Base-by-base conservation (phyloP, 257 asterid genomes). In the Nicotiana paniculata region DNA sequence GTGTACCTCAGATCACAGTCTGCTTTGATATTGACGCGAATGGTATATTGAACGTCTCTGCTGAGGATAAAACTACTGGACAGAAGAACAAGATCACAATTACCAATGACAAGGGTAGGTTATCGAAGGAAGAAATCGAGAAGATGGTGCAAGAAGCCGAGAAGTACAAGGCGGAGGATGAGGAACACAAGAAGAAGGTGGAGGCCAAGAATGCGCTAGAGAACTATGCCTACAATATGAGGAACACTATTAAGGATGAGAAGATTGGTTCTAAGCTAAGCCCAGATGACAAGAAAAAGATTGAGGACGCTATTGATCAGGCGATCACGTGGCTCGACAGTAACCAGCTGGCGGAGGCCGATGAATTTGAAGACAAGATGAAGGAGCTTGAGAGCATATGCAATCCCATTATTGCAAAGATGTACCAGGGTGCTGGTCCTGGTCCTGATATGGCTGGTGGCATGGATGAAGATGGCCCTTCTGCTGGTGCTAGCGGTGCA, bases 91-190 rank as follows among this genome's bases (percentile, higher is more conserved):
- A 86, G 74, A 86, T 84, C 4, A 86, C 89, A 16, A 86, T 86
- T 21, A 86, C 89, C 1, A 86, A 86, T 1, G 89, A 86, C 81
- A 84, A 86, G 74, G 89, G 89, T 7, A 84, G 89, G 1, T 8
- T 86, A 5, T 84, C 89, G 1, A 86, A 86, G 79, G 89, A 86
- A 12, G 89, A 86, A 28, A 86, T 86, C 7, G 89, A 83, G 83
- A 86, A 86, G 77, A 77, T 86, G 89, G 89, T 86, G 4, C 87
- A 86, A 70, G 89, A 86, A 79, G 87, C 89, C 0, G 89, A 86
- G 67, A 84, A 74, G 53, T 84, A 84, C 77, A 86, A 84, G 30
- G 80, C 87, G 10, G 89, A 86, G 16, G 89, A 84, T 9, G 89
- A 86, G 63, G 89, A 86, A 53, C 84, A 81, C 17, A 86, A 84